These are phyloP conservation scores for Talaromyces sp. DNA, from an alignment of 2,329 filamentous ascomycete genomes.

Conservation along the genomic window DNA sequence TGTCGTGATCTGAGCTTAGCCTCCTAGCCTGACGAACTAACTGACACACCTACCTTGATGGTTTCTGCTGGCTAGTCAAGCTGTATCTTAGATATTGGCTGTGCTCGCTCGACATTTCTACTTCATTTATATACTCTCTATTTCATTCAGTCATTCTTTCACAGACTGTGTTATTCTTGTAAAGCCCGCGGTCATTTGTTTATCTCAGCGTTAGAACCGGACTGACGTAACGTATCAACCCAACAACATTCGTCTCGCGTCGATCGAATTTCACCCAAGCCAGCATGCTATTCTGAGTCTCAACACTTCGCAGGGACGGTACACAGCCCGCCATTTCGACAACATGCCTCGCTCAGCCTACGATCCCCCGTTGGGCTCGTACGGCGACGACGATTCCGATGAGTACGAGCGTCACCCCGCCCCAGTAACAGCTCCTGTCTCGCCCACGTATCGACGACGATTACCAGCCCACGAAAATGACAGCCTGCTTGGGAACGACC, in stretches of 20 bases:
- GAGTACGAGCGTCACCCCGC: not conserved
- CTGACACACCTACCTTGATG: not conserved
- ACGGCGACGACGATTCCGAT: slow-evolving; percentile 17
- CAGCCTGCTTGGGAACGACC: slow-evolving; percentile 10
- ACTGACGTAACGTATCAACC: not conserved
- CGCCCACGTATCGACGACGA: slow-evolving; percentile 32
- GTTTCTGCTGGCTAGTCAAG: not conserved
- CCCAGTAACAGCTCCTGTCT: slow-evolving; percentile 32
- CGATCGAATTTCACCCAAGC: not conserved
- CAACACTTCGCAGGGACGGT: not conserved
- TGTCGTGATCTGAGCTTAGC: not conserved
- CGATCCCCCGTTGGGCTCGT: not conserved
- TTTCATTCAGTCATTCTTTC: not conserved
- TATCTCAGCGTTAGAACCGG: not conserved
- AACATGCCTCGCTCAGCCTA: slow-evolving; percentile 19
- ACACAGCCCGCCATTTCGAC: not conserved
- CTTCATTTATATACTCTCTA: not conserved
- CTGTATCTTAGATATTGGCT: not conserved
- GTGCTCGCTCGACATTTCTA: not conserved
- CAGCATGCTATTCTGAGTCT: not conserved
- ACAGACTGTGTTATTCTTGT: not conserved
- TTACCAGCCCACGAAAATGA: slow-evolving; percentile 28
- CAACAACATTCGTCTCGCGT: not conserved
- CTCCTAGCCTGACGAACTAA: not conserved
- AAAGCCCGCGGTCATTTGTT: not conserved